Evolutionary conservation across 306 rosid species (phyloP).

Genomic region (Dalbergia cultrata): DNA sequence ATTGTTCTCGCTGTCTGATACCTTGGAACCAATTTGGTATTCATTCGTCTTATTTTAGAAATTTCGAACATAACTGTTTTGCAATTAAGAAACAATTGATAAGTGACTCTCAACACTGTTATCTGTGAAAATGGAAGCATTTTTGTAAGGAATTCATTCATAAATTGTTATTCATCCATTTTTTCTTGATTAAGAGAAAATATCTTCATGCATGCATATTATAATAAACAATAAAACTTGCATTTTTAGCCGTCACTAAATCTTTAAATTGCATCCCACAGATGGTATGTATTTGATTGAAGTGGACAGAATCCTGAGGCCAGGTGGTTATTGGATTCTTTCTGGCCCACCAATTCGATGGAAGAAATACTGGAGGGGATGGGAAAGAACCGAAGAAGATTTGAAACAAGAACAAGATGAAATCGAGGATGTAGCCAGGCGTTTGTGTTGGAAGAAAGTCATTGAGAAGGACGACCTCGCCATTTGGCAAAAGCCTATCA

Average conservation of each 20-base stretch:
- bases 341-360: conserved; percentile 96
- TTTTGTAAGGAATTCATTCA: conserved; percentile 6
- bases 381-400: conserved; percentile 92
- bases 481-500: conserved; percentile 90
- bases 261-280: conserved; percentile 42
- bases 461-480: conserved; percentile 75
- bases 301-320: conserved; percentile 90
- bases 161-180: background rate
- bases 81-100: background rate
- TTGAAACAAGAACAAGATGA: conserved; percentile 85
- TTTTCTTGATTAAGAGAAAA: background rate
- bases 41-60: conserved; percentile 1
- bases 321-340: conserved; percentile 97
- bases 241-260: background rate
- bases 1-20: conserved; percentile 94
- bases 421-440: conserved; percentile 73
- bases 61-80: background rate
- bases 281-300: conserved; percentile 91
- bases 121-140: background rate
- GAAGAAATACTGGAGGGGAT: conserved; percentile 89
- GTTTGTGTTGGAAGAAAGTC: conserved; percentile 89
- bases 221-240: background rate
- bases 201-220: background rate
- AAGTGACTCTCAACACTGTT: conserved; percentile 2
- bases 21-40: conserved; percentile 81